A percentile compares a stretch with the other conserved stretches of the same genome.
Evolutionary conservation across 1,284 basidiomycete genomes (phyloP).

Genomic region (Leccinum brunneo-olivaceum): DNA sequence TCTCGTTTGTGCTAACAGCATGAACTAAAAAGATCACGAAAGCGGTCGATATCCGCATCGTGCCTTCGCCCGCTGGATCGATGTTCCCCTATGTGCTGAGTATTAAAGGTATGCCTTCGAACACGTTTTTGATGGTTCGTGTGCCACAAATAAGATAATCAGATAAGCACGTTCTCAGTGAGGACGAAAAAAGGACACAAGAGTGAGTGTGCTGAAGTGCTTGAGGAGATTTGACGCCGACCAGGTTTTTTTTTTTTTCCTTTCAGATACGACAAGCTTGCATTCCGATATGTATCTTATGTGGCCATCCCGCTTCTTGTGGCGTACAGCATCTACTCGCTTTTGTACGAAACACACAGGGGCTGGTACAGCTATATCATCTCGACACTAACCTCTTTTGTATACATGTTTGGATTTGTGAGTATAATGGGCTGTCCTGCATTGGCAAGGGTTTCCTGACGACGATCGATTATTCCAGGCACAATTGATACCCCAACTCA

Average conservation of each 20-base stretch:
- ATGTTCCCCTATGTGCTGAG: constrained; percentile 74
- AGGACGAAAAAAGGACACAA: constrained; percentile 97
- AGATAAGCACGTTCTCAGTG: constrained; percentile 90
- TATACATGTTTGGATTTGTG: constrained; percentile 97
- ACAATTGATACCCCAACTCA: constrained; percentile 86
- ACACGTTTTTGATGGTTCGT: constrained; percentile 13
- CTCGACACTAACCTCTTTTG: constrained; percentile 80
- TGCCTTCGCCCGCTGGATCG: constrained; percentile 53
- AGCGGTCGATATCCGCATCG: constrained; percentile 78
- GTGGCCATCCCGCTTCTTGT: constrained; percentile 78
- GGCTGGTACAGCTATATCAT: constrained; percentile 97
- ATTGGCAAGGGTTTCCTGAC: constrained; percentile 13
- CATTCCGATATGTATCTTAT: constrained; percentile 88
- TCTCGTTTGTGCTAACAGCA: constrained; percentile 11
- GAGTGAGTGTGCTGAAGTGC: constrained; percentile 51
- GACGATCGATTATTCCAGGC: constrained; percentile 41
- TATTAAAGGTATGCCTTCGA: constrained; percentile 58
- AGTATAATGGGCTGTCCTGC: constrained; percentile 29
- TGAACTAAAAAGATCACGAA: constrained; percentile 66
- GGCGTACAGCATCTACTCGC: constrained; percentile 86
- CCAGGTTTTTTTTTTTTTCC: constrained; percentile 8
- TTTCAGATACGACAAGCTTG: constrained; percentile 73
- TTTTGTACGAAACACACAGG: constrained; percentile 83
- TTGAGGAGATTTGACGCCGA: constrained; percentile 17
- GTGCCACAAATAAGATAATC: constrained; percentile 9